Conservation (phyloP, 2,329 filamentous ascomycete genomes). For the Thermoascus crustaceus region DNA sequence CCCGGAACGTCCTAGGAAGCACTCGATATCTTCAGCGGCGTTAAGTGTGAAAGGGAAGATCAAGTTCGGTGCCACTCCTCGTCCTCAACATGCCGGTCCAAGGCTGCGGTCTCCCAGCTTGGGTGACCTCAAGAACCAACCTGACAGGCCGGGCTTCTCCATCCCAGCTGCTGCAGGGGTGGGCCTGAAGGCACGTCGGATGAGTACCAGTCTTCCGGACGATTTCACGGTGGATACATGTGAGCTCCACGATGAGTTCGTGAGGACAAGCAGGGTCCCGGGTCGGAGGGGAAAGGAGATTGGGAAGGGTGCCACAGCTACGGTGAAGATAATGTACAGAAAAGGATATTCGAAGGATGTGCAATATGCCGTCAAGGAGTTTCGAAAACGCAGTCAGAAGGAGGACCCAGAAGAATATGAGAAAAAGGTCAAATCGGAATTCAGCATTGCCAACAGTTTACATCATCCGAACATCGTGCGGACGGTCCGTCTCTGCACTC, state of each 20-base stretch:
- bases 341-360: slow-evolving; percentile 55
- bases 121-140: slow-evolving; percentile 14
- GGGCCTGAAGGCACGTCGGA: slow-evolving; percentile 67
- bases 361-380: slow-evolving; percentile 75
- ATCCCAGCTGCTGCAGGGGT: slow-evolving; percentile 61
- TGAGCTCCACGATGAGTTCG: slow-evolving; percentile 61
- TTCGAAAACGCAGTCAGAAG: slow-evolving; percentile 60
- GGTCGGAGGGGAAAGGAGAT: slow-evolving; percentile 66
- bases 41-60: slow-evolving; percentile 17
- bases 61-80: slow-evolving; percentile 16
- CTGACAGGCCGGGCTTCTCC: slow-evolving; percentile 23
- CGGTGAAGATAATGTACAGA: slow-evolving; percentile 70
- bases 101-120: slow-evolving; percentile 20
- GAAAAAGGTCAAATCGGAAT: slow-evolving; percentile 87
- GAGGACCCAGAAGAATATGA: slow-evolving; percentile 70
- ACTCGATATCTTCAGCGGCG: slow-evolving; percentile 14
- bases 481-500: slow-evolving; percentile 66
- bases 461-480: slow-evolving; percentile 83
- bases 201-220: slow-evolving; percentile 66
- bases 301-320: slow-evolving; percentile 74
- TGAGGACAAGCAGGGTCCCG: slow-evolving; percentile 61
- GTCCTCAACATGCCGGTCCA: slow-evolving; percentile 10
- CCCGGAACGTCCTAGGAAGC: slow-evolving; percentile 9
- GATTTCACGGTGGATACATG: slow-evolving; percentile 65
- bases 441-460: slow-evolving; percentile 74